Evolutionary conservation across 2,329 filamentous ascomycete species (phyloP).

Genomic region (Thelonectria blattea): DNA sequence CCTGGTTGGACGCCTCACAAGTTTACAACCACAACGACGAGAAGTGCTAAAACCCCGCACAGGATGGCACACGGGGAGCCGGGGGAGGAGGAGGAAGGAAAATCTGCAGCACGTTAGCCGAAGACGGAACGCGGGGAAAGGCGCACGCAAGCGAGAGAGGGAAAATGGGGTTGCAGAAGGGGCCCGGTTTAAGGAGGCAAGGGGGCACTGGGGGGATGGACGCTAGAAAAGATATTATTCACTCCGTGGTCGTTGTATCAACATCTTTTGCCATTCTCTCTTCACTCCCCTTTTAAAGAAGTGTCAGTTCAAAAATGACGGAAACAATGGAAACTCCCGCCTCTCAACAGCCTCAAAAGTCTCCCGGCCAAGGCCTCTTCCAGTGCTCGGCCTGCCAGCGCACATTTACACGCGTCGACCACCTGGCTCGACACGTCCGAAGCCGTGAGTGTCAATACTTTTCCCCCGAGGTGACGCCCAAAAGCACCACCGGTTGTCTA

Average conservation of each 20-base stretch:
- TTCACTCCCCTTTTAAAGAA: no score
- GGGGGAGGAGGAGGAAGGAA: not conserved
- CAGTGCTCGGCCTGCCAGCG: conserved; percentile 29
- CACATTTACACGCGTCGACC: conserved; percentile 26
- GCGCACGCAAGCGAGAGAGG: not conserved
- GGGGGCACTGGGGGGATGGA: not conserved
- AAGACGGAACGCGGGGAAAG: conserved; percentile 20
- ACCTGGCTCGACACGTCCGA: conserved; percentile 28
- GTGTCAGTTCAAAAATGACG: not conserved
- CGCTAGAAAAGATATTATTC: not conserved
- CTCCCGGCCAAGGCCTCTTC: conserved; percentile 18
- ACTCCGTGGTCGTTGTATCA: not conserved
- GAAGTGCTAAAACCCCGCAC: conserved; percentile 9
- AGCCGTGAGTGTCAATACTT: conserved; percentile 14
- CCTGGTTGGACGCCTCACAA: conserved; percentile 13
- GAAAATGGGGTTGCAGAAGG: conserved; percentile 8
- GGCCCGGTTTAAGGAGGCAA: conserved; percentile 6
- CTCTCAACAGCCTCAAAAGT: conserved; percentile 1
- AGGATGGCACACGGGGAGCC: conserved; percentile 2
- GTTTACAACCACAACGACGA: no score
- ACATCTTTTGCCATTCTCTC: not conserved
- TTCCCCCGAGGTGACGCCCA: not conserved
- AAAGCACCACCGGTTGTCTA: not conserved
- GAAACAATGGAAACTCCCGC: conserved; percentile 14
- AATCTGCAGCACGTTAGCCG: conserved; percentile 11